phyloP scores from a whole-genome alignment of 768 basidiomycete genomes.

The Russula compacta region DNA sequence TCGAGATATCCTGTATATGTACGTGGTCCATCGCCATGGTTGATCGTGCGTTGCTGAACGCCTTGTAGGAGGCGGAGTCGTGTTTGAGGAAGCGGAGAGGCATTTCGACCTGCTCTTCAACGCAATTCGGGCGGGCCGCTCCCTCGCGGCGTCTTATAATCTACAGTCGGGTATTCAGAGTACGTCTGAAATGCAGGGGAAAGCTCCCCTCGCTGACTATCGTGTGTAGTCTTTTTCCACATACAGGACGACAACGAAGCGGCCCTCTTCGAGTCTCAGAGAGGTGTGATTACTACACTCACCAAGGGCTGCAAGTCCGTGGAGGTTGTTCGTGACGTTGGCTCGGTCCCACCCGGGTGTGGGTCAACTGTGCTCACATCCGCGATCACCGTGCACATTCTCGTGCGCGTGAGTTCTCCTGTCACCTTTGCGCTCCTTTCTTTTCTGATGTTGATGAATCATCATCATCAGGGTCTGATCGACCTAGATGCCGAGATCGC shows the following conservation, averaged over 20 bases:
- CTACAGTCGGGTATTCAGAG: conserved; percentile 78
- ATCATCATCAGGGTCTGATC: conserved; percentile 62
- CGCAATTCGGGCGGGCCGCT: conserved; percentile 70
- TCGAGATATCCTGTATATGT: conserved; percentile 75
- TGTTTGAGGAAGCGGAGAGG: conserved; percentile 65
- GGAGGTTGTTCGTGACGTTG: conserved; percentile 51
- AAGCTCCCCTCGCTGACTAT: not conserved
- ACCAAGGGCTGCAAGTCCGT: conserved; percentile 83
- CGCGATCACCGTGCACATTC: conserved; percentile 67
- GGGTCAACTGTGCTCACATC: conserved; percentile 74
- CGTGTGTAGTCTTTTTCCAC: conserved; percentile 62
- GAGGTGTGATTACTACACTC: conserved; percentile 65
- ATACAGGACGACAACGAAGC: conserved; percentile 55
- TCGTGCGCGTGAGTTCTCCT: conserved; percentile 60
- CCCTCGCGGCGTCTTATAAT: conserved; percentile 83
- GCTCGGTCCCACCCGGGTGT: conserved; percentile 80
- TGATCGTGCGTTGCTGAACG: not conserved
- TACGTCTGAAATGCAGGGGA: conserved; percentile 28
- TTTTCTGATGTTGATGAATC: not conserved
- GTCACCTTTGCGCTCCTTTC: not conserved
- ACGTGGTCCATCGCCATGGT: conserved; percentile 27
- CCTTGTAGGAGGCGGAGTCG: conserved; percentile 42
- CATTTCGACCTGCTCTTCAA: conserved; percentile 82
- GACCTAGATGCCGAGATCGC: conserved; percentile 81
- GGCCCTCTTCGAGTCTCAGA: conserved; percentile 60